Percentiles rank a stretch among this genome's conserved stretches.
These are phyloP conservation scores for Kwoniella bestiolae DNA, from an alignment of 768 basidiomycete genomes.

Conservation along the genomic window DNA sequence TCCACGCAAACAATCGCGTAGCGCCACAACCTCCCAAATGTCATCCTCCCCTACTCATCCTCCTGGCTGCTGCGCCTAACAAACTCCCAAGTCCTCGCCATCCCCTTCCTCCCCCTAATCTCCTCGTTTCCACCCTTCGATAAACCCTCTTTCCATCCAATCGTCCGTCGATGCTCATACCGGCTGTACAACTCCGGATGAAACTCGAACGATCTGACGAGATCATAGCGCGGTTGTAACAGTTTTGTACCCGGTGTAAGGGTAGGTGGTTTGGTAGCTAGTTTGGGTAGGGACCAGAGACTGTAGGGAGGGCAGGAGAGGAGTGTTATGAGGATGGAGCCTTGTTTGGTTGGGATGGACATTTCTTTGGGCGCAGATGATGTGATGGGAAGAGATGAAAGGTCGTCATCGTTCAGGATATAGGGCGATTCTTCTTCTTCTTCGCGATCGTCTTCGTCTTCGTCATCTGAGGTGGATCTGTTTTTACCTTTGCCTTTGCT, in stretches of 20 bases:
- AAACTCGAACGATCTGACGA: conserved; percentile 81
- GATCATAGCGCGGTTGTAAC: conserved; percentile 68
- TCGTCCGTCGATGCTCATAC: conserved; percentile 93
- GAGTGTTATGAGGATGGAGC: conserved; percentile 82
- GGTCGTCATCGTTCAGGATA: conserved; percentile 6
- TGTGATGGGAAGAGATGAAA: conserved; percentile 5
- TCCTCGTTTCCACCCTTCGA: conserved; percentile 69
- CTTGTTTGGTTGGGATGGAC: conserved; percentile 50
- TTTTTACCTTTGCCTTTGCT: conserved; percentile 56
- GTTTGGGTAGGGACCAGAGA: conserved; percentile 66
- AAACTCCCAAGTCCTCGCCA: conserved; percentile 87
- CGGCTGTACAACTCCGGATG: conserved; percentile 72
- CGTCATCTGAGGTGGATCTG: conserved; percentile 22
- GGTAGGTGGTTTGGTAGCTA: conserved; percentile 66
- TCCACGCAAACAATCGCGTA: too few relatives aligned
- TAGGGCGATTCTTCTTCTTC: conserved; percentile 20
- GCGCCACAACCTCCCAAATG: conserved; percentile 1
- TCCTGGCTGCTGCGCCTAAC: conserved; percentile 57
- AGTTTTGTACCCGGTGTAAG: conserved; percentile 38
- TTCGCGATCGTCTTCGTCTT: conserved; percentile 10
- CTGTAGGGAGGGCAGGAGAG: conserved; percentile 87
- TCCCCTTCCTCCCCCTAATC: conserved; percentile 62
- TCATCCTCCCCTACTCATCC: conserved; percentile 5
- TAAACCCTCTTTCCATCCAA: conserved; percentile 73
- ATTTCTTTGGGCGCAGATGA: background rate